Evolutionary conservation across 1,139 yeast genomes (phyloP).

Genomic region (Yamadazyma sp.): DNA sequence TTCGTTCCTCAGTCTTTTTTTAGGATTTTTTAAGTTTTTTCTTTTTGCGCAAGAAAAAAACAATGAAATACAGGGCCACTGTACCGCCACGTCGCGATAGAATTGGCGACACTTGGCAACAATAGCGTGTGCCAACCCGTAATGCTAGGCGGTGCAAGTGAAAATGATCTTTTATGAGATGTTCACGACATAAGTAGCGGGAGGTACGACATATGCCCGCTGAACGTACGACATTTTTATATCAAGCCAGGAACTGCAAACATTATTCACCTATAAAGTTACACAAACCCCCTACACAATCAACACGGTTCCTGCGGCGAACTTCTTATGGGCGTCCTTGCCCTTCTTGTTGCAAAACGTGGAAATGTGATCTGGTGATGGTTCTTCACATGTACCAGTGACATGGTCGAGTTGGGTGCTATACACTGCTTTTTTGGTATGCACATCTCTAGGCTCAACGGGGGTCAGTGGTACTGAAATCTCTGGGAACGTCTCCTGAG

Average conservation of each 20-base stretch:
- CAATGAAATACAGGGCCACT: not conserved
- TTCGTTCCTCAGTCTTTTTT: constrained; percentile 1
- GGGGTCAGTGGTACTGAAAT: too few relatives aligned
- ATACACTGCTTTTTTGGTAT: too few relatives aligned
- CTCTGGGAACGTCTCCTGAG: too few relatives aligned
- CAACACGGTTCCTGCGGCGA: not conserved
- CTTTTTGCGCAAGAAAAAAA: not conserved
- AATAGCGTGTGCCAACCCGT: not conserved
- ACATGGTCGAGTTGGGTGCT: too few relatives aligned
- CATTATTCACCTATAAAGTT: too few relatives aligned
- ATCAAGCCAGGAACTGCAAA: too few relatives aligned
- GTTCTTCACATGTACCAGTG: too few relatives aligned
- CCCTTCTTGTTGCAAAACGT: not conserved
- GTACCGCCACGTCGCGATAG: not conserved
- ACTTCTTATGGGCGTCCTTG: not conserved
- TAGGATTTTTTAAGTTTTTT: constrained; percentile 1
- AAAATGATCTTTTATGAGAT: not conserved
- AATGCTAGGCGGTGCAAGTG: not conserved
- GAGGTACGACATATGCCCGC: too few relatives aligned
- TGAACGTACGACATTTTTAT: too few relatives aligned
- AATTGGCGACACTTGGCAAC: not conserved
- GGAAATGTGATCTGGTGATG: too few relatives aligned
- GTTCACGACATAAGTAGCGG: not conserved
- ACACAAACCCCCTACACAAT: too few relatives aligned
- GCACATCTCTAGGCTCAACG: too few relatives aligned